Evolutionary conservation across 2,329 filamentous ascomycete species (phyloP), one percentile per base, ranked within the genome.

Genomic region (Scytalidium lignicola): DNA sequence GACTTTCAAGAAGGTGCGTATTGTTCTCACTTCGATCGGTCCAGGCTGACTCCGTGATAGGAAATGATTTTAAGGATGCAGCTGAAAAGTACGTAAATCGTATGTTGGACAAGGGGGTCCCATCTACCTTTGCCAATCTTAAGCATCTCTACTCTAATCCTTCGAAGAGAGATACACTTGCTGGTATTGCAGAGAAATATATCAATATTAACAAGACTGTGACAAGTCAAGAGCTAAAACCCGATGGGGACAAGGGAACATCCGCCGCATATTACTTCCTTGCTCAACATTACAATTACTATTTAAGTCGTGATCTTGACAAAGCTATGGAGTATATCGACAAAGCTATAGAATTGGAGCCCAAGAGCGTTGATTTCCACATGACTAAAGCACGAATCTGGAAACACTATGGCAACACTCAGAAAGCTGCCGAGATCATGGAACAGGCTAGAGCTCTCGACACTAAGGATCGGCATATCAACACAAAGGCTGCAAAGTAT

Each of bases 401-500:
- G 71, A 99, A 99, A 74, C 90, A 99, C 67, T 76, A 79, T 45
- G 93, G 92, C 20, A 83, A 96, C 62, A 71, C 85, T 5, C 73
- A 80, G 56, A 88, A 88, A 68, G 93, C 95, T 1, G 82, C 91
- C 1, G 86, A 90, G 61, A 80, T 83, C 40, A 97, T 99, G 90
- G 88, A 96, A 59, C 75, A 85, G 56, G 93, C 93, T 1, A 83
- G 93, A 46, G 79, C 82, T 54, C 76, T 96, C 54, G 95, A 99
- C 64, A 82, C 87, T 57, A 90, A 86, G 70, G 93, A 99, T 65
- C 85, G 93, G 41, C 95, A 97, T 67, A 97, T 97, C 76, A 99
- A 99, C 75, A 95, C 90, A 55, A 99, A 99, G 72, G 86, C 90
- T 44, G 91, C 92, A 51, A 99, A 99, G 67, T 99, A 99, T 66